phyloP scores from a whole-genome alignment of 306 rosid species.

The Corylus americana region DNA sequence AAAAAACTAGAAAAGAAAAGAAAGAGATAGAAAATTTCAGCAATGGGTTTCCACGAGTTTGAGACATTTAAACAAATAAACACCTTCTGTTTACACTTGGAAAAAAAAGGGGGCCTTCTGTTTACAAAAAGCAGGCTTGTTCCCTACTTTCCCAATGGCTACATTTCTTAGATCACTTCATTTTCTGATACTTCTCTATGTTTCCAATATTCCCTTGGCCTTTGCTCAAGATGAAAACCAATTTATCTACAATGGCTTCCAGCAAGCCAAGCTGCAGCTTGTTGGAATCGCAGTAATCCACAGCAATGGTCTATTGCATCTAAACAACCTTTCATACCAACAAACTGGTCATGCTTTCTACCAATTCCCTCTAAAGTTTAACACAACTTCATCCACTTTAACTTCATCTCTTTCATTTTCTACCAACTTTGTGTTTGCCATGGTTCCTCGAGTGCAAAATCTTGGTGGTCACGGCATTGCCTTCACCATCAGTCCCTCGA shows the following conservation, averaged over 20 bases:
- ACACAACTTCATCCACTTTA: neutral
- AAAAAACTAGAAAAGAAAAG: too few species aligned
- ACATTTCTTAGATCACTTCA: neutral
- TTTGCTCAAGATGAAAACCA: neutral
- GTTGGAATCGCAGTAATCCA: neutral
- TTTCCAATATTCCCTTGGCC: neutral
- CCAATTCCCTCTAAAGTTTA: neutral
- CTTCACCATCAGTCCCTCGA: constrained; percentile 30
- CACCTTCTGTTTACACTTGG: too few species aligned
- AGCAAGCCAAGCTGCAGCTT: neutral
- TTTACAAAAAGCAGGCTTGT: neutral
- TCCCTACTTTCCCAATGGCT: neutral
- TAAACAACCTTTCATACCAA: neutral
- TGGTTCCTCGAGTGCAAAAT: neutral
- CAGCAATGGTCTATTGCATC: neutral
- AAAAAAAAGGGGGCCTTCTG: too few species aligned
- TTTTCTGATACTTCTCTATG: neutral
- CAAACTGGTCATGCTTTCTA: neutral
- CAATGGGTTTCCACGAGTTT: too few species aligned
- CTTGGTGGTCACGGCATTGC: constrained; percentile 26
- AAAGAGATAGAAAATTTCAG: too few species aligned
- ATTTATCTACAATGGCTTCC: neutral
- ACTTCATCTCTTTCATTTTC: neutral
- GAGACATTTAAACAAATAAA: neutral
- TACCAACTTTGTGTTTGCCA: neutral